Conservation (phyloP, 768 basidiomycete genomes). For the Punctularia strigosozonata region DNA sequence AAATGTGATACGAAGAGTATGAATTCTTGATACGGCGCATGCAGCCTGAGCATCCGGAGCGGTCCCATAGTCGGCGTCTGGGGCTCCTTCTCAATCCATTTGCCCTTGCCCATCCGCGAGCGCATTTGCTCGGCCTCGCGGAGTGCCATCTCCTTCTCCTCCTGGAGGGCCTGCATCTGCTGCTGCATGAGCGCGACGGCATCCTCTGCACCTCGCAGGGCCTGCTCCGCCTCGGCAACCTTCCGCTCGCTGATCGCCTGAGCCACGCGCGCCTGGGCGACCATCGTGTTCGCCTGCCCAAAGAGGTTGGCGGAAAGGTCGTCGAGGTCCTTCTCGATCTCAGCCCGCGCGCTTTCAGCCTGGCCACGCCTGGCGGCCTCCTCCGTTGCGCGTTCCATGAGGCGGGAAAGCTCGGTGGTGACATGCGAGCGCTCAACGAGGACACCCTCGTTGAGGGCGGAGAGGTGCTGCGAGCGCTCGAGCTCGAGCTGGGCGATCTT, state of each 20-base stretch:
- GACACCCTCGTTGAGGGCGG: slow-evolving; percentile 82
- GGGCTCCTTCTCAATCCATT: slow-evolving; percentile 41
- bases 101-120: slow-evolving; percentile 52
- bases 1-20: slow-evolving; percentile 67
- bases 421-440: slow-evolving; percentile 89
- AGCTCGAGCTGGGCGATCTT: slow-evolving; percentile 72
- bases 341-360: slow-evolving; percentile 70
- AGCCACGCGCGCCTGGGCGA: slow-evolving; percentile 76
- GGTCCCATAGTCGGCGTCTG: slow-evolving; percentile 17
- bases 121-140: slow-evolving; percentile 36
- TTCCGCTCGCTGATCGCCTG: slow-evolving; percentile 62
- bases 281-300: slow-evolving; percentile 92
- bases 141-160: slow-evolving; percentile 55
- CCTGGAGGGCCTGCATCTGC: slow-evolving; percentile 67
- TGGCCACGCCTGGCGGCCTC: slow-evolving; percentile 86
- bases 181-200: slow-evolving; percentile 75
- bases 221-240: slow-evolving; percentile 63
- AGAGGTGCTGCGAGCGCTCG: slow-evolving; percentile 78
- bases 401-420: slow-evolving; percentile 77
- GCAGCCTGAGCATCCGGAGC: slow-evolving; percentile 47
- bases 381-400: slow-evolving; percentile 93
- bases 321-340: slow-evolving; percentile 91
- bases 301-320: slow-evolving; percentile 88
- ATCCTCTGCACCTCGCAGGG: slow-evolving; percentile 76
- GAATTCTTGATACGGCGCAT: slow-evolving; percentile 75